Percentiles rank a stretch among this genome's conserved stretches.
Conservation (phyloP, 176 grass and related monocot genomes). For the Avena sativa region DNA sequence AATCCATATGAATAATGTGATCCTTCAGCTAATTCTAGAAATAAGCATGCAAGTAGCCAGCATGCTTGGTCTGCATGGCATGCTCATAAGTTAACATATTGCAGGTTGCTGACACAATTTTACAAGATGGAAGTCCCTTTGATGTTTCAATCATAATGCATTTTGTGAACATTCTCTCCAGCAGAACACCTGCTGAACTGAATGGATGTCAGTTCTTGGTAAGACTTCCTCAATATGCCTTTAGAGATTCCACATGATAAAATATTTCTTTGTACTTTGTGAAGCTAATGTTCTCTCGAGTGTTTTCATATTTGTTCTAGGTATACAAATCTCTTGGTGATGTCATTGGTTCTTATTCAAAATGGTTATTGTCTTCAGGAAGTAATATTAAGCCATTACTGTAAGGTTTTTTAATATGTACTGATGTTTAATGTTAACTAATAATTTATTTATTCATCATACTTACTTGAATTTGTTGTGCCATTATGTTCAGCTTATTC, state of each 20-base stretch:
- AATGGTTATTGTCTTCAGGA: constrained; percentile 74
- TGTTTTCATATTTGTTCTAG: constrained; percentile 54
- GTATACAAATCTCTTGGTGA: constrained; percentile 93
- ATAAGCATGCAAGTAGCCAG: constrained; percentile 28
- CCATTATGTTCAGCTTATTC: constrained; percentile 70
- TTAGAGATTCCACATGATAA: background rate
- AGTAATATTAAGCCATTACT: constrained; percentile 82
- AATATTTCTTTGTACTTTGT: constrained; percentile 4
- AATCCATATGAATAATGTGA: constrained; percentile 6
- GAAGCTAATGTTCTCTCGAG: constrained; percentile 39
- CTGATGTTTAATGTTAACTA: constrained; percentile 29
- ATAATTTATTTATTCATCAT: constrained; percentile 30
- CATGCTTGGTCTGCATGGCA: constrained; percentile 13
- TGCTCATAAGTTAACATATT: constrained; percentile 30
- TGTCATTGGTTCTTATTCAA: constrained; percentile 93
- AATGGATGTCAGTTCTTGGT: constrained; percentile 77
- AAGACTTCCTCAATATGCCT: constrained; percentile 42
- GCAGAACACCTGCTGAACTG: constrained; percentile 59
- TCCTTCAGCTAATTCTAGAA: constrained; percentile 16
- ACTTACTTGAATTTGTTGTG: constrained; percentile 31
- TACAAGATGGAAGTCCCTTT: constrained; percentile 68
- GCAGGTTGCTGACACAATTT: constrained; percentile 84
- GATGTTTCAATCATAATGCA: constrained; percentile 85
- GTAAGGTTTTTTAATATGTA: constrained; percentile 59
- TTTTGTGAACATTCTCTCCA: constrained; percentile 80